Percentiles rank a stretch among this genome's conserved stretches.
Evolutionary conservation across 371 early-diverging fungal species (phyloP).

Genomic region (Encephalitozoon romaleae): DNA sequence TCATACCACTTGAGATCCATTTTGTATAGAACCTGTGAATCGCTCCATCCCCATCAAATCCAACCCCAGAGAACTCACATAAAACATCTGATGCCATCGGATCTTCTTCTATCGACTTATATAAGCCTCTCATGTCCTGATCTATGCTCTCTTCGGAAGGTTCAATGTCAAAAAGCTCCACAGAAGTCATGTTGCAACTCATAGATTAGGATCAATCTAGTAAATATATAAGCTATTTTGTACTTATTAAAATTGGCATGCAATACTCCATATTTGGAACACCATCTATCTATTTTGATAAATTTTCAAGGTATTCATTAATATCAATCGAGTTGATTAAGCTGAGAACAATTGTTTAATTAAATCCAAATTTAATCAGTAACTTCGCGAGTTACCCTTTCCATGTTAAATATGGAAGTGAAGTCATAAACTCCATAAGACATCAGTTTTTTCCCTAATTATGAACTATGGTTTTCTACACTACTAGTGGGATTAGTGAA

Average conservation of each 20-base stretch:
- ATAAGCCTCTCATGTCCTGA: background rate
- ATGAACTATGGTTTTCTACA: too few species aligned
- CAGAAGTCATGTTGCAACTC: background rate
- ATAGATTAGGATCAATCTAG: background rate
- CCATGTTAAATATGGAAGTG: too few species aligned
- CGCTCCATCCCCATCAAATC: background rate
- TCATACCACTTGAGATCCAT: background rate
- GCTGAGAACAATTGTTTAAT: background rate
- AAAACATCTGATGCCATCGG: background rate
- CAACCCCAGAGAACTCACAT: background rate
- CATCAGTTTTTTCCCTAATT: too few species aligned
- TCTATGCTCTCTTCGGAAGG: background rate
- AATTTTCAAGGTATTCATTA: background rate
- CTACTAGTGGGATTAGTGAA: too few species aligned
- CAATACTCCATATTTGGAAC: background rate
- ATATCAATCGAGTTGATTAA: background rate
- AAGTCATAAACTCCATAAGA: too few species aligned
- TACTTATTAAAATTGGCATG: conserved; percentile 12
- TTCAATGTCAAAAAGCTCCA: background rate
- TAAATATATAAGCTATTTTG: conserved; percentile 4
- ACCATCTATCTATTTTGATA: background rate
- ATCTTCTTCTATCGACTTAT: background rate
- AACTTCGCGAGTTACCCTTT: too few species aligned
- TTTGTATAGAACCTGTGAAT: background rate
- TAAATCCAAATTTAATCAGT: too few species aligned